Base-by-base conservation (phyloP, 331 rosid species). In the Pyrus hybrid region DNA sequence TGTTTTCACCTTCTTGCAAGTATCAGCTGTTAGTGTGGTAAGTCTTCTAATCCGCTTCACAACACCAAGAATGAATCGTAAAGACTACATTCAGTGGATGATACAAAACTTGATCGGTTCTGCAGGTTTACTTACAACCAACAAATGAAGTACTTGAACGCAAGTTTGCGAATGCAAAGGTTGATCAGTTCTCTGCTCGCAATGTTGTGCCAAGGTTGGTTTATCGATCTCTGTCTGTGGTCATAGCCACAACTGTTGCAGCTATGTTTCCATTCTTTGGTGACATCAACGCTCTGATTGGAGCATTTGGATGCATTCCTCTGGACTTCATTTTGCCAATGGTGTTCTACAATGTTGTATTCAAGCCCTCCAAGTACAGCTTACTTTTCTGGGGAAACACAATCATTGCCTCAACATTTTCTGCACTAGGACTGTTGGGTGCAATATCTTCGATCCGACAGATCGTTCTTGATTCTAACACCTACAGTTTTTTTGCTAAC, bases 261-360 rank as follows among this genome's bases (percentile, higher is more conserved):
- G 89, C 98, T 14, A 91, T 93, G 98, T 45, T 93, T 21, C 98
- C 98, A 57, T 93, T 93, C 85, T 91, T 93, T 77, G 81, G 89
- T 11, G 98, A 93, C 74, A 71, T 93, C 70, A 84, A 74, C 83
- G 91, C 97, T 18, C 26, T 93, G 71, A 84, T 93, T 63, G 98
- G 97, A n/a, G 92, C 98, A 67, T 87, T 93, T 77, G 96, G 90
- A 8, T 87, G 49, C 85, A 85, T 91, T 69, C 98, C 98, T 73
- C 82, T 89, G 5, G 93, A 93, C 77, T 89, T 89, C 78, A 89
- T 93, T 35, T 84, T 93, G 79, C 98, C 98, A 8, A 93, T 88
- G 96, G 21, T 91, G 37, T 83, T 93, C 71, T 93, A 81, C 84
- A 91, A 91, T 13, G 68, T 82, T 35, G 85, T 89, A 79, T 91